phyloP scores from a whole-genome alignment of 2,329 filamentous ascomycete genomes.

The Aspergillus fructus region DNA sequence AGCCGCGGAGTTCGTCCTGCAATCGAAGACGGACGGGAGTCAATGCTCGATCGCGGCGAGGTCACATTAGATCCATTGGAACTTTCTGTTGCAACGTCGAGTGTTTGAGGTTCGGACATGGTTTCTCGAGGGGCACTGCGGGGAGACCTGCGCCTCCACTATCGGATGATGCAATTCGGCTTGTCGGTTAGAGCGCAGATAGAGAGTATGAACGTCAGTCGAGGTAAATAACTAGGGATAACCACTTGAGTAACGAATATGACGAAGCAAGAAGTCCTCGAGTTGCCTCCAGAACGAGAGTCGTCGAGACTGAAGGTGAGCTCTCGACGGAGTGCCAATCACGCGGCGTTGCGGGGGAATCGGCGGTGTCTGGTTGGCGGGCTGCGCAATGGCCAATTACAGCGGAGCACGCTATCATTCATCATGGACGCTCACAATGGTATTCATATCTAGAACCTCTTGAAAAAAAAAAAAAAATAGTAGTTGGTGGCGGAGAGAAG shows the following conservation, averaged over 20 bases:
- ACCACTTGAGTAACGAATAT: not conserved
- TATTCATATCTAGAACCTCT: too few species aligned
- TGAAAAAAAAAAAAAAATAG: too few species aligned
- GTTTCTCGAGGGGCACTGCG: conserved; percentile 12
- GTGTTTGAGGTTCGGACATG: conserved; percentile 37
- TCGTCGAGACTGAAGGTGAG: not conserved
- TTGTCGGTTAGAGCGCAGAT: not conserved
- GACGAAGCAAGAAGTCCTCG: not conserved
- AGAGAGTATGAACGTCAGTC: not conserved
- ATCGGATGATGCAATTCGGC: not conserved
- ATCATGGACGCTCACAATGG: too few species aligned
- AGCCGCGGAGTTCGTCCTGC: conserved; percentile 35
- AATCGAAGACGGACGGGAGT: conserved; percentile 33
- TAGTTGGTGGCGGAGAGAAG: not conserved
- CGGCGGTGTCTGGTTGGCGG: conserved; percentile 19
- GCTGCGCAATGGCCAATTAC: conserved; percentile 18
- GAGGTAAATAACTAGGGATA: not conserved
- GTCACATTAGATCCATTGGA: conserved; percentile 30
- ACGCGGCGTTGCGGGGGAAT: conserved; percentile 20
- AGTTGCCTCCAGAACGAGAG: not conserved
- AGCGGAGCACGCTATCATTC: conserved; percentile 1
- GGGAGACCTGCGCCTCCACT: conserved; percentile 7
- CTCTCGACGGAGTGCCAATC: conserved; percentile 11
- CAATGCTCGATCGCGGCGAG: conserved; percentile 38
- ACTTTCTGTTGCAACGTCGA: conserved; percentile 28